phyloP scores from a whole-genome alignment of 345 rosid genomes.

The Carallia pectinifolia region DNA sequence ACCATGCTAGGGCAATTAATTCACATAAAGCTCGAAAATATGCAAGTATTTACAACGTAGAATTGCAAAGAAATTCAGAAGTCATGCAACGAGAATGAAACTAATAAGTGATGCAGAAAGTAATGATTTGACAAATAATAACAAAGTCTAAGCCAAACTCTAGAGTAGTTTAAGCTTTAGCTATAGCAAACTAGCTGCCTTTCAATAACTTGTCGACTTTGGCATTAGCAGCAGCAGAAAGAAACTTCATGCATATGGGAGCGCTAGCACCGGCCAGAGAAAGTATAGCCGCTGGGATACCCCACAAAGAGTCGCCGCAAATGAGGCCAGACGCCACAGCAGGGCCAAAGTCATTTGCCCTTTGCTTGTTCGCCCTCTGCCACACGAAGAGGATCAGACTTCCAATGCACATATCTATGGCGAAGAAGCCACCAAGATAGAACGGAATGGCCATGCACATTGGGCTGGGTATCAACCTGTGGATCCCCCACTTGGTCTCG shows the following conservation, averaged over 20 bases:
- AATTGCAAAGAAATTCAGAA: no score
- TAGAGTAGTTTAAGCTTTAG: no score
- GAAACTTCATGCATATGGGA: conserved; percentile 93
- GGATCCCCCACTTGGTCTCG: conserved; percentile 33
- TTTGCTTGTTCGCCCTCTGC: conserved; percentile 50
- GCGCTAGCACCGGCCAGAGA: conserved; percentile 60
- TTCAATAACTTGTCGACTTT: conserved; percentile 56
- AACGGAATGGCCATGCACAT: conserved; percentile 98
- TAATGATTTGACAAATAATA: no score
- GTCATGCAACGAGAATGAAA: no score
- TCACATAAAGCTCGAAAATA: no score
- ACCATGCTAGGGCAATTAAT: no score
- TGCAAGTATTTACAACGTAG: no score
- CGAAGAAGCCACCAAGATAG: conserved; percentile 80
- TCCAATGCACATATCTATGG: conserved; percentile 87
- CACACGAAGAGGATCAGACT: conserved; percentile 73
- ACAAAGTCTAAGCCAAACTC: no score
- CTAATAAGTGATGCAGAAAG: no score
- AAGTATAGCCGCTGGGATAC: conserved; percentile 81
- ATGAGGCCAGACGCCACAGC: conserved; percentile 89
- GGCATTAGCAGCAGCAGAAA: conserved; percentile 48
- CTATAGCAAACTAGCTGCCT: conserved; percentile 3
- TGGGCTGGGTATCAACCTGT: conserved; percentile 75
- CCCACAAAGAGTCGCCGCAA: conserved; percentile 89
- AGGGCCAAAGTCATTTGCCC: conserved; percentile 53